Conservation (phyloP, 495 filamentous ascomycete species). For the Pseudomonodictys pantanalensis region DNA sequence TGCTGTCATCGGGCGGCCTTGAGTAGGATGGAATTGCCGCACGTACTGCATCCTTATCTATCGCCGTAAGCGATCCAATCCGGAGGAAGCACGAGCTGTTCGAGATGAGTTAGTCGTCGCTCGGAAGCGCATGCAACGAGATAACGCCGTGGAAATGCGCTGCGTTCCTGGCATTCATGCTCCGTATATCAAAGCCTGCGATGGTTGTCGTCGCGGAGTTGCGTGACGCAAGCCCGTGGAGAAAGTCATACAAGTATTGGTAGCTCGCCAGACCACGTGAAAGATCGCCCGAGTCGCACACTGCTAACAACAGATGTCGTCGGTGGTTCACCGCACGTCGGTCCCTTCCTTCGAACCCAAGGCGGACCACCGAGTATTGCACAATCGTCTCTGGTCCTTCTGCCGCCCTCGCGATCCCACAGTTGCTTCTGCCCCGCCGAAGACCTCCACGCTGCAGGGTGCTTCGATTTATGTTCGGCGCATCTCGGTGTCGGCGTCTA, state of each 20-base stretch:
- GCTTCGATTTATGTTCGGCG: neutral
- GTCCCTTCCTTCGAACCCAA: too few species aligned
- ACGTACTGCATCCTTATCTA: neutral
- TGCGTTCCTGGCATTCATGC: neutral
- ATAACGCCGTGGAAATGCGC: too few species aligned
- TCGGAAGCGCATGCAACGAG: too few species aligned
- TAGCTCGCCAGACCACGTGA: too few species aligned
- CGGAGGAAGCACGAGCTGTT: neutral
- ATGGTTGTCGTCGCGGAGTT: neutral
- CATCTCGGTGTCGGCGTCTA: neutral
- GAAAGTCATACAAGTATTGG: neutral
- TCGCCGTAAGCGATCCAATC: neutral
- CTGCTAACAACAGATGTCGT: too few species aligned
- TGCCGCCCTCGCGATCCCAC: too few species aligned
- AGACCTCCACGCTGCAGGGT: too few species aligned
- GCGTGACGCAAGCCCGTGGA: neutral
- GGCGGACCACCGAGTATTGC: too few species aligned
- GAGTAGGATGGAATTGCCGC: neutral
- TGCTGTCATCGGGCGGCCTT: neutral
- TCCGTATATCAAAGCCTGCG: neutral
- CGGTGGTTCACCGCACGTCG: too few species aligned
- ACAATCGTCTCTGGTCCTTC: too few species aligned
- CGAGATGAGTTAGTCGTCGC: neutral
- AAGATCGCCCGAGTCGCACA: too few species aligned
- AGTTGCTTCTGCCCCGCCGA: too few species aligned